phyloP scores from a whole-genome alignment of 2,329 filamentous ascomycete species.

The Tympanopsis confertula region DNA sequence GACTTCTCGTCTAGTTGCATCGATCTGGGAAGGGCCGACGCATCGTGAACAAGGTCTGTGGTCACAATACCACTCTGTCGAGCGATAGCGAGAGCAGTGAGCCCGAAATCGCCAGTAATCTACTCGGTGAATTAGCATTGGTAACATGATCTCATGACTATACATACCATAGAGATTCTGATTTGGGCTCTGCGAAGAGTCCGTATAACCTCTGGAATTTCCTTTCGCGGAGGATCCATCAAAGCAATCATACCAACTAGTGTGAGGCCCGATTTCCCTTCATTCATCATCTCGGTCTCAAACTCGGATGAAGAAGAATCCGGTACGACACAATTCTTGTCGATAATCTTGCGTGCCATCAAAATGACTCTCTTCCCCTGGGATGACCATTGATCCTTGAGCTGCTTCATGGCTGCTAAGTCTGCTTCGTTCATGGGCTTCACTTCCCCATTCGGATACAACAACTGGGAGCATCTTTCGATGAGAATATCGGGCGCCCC shows the following conservation, averaged over 20 bases:
- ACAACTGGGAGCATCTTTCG: slow-evolving; percentile 44
- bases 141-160: slow-evolving; percentile 3
- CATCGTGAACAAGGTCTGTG: slow-evolving; percentile 36
- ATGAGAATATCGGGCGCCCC: slow-evolving; percentile 68
- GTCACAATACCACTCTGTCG: slow-evolving; percentile 62
- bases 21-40: slow-evolving; percentile 34
- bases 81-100: slow-evolving; percentile 65
- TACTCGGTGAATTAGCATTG: slow-evolving; percentile 10
- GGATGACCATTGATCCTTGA: slow-evolving; percentile 59
- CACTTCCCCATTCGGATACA: slow-evolving; percentile 40
- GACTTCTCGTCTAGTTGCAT: slow-evolving; percentile 9
- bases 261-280: slow-evolving; percentile 33
- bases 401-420: slow-evolving; percentile 33
- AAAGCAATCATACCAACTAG: slow-evolving; percentile 46
- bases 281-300: slow-evolving; percentile 43
- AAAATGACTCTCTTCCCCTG: slow-evolving; percentile 59
- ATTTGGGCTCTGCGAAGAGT: slow-evolving; percentile 60
- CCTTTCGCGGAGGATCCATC: slow-evolving; percentile 45
- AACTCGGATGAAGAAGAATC: slow-evolving; percentile 32
- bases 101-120: slow-evolving; percentile 66
- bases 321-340: slow-evolving; percentile 21
- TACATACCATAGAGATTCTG: slow-evolving; percentile 60
- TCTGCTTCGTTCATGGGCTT: slow-evolving; percentile 33
- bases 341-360: slow-evolving; percentile 48
- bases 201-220: slow-evolving; percentile 45